Conservation (phyloP, 2,329 filamentous ascomycete species). For the Elsinoe perseae region DNA sequence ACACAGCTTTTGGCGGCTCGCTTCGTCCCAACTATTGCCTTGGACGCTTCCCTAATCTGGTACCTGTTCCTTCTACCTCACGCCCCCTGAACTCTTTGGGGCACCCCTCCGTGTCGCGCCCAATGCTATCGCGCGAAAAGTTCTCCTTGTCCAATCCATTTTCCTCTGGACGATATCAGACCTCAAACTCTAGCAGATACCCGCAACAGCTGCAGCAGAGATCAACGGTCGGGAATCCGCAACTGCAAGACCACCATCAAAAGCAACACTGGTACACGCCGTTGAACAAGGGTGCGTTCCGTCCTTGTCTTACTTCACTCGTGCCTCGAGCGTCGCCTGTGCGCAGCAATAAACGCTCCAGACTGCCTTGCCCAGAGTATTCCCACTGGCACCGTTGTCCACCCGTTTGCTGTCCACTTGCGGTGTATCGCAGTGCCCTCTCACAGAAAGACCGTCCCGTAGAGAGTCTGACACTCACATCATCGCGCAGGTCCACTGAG, state of each 20-base stretch:
- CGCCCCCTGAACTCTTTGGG: constrained; percentile 1
- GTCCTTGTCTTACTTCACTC: constrained; percentile 10
- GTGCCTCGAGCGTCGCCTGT: constrained; percentile 13
- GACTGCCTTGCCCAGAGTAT: constrained; percentile 7
- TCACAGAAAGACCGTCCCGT: background rate
- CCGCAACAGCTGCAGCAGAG: constrained; percentile 12
- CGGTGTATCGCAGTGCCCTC: constrained; percentile 14
- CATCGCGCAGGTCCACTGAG: constrained; percentile 7
- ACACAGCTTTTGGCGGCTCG: constrained; percentile 14
- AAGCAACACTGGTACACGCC: constrained; percentile 13
- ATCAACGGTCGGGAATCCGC: background rate
- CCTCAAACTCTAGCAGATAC: constrained; percentile 13
- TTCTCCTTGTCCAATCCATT: constrained; percentile 16
- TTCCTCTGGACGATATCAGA: constrained; percentile 14
- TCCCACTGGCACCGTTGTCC: constrained; percentile 14
- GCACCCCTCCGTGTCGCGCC: background rate
- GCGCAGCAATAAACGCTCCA: constrained; percentile 10
- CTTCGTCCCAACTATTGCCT: constrained; percentile 16
- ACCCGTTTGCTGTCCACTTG: constrained; percentile 15
- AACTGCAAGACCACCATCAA: background rate
- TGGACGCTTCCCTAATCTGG: constrained; percentile 14
- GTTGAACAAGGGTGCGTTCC: constrained; percentile 15
- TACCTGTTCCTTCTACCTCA: background rate
- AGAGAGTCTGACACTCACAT: constrained; percentile 12
- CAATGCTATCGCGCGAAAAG: constrained; percentile 14